Base-by-base conservation (phyloP, 2,329 filamentous ascomycete species). In the Arthroderma sp. region DNA sequence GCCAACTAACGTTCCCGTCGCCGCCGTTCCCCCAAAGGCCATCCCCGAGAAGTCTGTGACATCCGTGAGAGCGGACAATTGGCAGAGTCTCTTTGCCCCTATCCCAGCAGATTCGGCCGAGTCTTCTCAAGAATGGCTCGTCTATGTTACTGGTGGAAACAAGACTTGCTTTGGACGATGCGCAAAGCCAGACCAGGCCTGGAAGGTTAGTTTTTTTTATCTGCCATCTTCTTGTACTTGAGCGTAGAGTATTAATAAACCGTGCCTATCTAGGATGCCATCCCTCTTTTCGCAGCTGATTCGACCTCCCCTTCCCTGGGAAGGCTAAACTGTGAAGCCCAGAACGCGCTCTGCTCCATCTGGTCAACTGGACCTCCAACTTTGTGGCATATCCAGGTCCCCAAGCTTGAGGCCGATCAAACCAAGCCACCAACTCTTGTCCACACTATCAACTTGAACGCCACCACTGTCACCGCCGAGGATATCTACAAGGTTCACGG, bases 101-200 rank as follows among this genome's bases (percentile, higher is more conserved):
- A 58, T 57, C 47, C 58, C 66, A 29, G 61, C 65, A 32, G 66
- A 59, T 33, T 64, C 66, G 11, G 56, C 60, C 28, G 51, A 55
- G 2, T 47, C 59, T 34, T 40, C 50, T 61, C 29, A 65, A 63
- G 55, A 74, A 68, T 81, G 75, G 75, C 63, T 78, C 51, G 59
- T 82, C 43, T 79, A 69, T 57, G 60, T 78, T 38, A 80, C 75
- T 4, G 78, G 78, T 48, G 77, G 75, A 38, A 81, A 82, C 65
- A 73, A 72, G 60, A 78, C 75, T 33, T 82, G 78, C 65, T 78
- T 71, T 53, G 77, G 77, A 50, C 62, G 70, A 49, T 82, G 78
- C 59, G 68, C 56, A 29, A 65, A 63, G 38, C 68, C 72, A 8
- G 73, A 78, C 43, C 68, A 68, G 54, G 73, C 73, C 5, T 72